A percentile compares a stretch with the other conserved stretches of the same genome.
Conservation (phyloP, 2,329 filamentous ascomycete species). For the Diaporthe batatas region DNA sequence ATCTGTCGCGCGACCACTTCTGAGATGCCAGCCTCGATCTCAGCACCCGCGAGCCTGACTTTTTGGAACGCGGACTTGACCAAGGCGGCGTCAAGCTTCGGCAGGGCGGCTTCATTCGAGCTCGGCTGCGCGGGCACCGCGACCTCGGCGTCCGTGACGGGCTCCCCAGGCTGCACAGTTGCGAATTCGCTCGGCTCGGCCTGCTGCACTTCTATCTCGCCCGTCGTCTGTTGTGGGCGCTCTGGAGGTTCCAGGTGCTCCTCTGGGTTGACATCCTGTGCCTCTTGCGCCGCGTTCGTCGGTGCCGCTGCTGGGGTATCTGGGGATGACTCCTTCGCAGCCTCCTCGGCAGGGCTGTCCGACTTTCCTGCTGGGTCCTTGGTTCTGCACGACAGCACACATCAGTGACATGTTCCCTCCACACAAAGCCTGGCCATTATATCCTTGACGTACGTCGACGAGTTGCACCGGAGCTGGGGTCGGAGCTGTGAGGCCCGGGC, state of each 20-base stretch:
- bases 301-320: conserved; percentile 15
- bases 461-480: conserved; percentile 39
- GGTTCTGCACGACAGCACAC: conserved; percentile 10
- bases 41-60: conserved; percentile 35
- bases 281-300: background rate
- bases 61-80: conserved; percentile 39
- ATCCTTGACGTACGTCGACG: conserved; percentile 35
- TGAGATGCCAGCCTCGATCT: conserved; percentile 47
- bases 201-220: conserved; percentile 30
- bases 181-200: conserved; percentile 24
- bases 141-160: conserved; percentile 18
- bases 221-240: background rate
- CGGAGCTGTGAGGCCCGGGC: conserved; percentile 37
- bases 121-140: conserved; percentile 9
- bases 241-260: conserved; percentile 28
- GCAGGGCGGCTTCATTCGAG: background rate
- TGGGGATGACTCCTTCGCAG: conserved; percentile 21
- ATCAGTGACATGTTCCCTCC: background rate
- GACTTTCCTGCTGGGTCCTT: conserved; percentile 33
- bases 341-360: conserved; percentile 25
- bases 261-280: conserved; percentile 20
- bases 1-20: conserved; percentile 43
- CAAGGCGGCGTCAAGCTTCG: conserved; percentile 25
- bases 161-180: conserved; percentile 3
- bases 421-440: no score